Base-by-base conservation (phyloP, 83 land plant species). In the Thuja plicata region DNA sequence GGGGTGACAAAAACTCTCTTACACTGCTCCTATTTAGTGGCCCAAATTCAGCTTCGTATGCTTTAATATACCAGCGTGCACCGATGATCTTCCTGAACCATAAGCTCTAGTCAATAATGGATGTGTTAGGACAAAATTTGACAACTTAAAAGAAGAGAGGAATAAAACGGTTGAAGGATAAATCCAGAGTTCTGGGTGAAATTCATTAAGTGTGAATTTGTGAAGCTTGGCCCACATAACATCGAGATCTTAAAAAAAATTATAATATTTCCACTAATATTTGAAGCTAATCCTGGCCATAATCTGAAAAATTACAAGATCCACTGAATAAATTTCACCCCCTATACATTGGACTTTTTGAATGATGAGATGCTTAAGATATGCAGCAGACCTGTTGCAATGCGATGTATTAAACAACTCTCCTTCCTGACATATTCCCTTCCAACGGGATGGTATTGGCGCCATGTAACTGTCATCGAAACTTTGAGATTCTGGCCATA, bases 401-500 rank as follows among this genome's bases (percentile, higher is more conserved):
- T 91, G 84, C 32, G 89, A 91, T 8, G 57, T 32, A 76, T 88
- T 91, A 57, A 94, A 94, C n/a, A 87, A 48, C 62, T 92, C 89
- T 38, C 94, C 94, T 87, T 88, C 90, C 66, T 90, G 90, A 81
- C 94, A 93, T 38, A 84, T 88, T 50, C 94, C 94, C 83, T 87
- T 90, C 94, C 94, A 93, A 9, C 84, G 88, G 73, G 88, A 37
- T 9, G 94, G 94, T 41, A 92, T 35, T 15, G 88, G 57, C 45
- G 86, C 90, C 88, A 93, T 89, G 15, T 89, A 87, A 24, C 87
- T 71, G 88, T 92, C 94, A 37, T 74, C 89, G 55, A 93, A 93
- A 88, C 94, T 92, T 55, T 87, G 82, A 21, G 93, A 92, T 82
- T 93, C 94, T 32, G 94, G 94, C 94, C 94, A 93, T 88, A 93